Evolutionary conservation across 208 protist species (phyloP).

Genomic region (Crithidia fasciculata): DNA sequence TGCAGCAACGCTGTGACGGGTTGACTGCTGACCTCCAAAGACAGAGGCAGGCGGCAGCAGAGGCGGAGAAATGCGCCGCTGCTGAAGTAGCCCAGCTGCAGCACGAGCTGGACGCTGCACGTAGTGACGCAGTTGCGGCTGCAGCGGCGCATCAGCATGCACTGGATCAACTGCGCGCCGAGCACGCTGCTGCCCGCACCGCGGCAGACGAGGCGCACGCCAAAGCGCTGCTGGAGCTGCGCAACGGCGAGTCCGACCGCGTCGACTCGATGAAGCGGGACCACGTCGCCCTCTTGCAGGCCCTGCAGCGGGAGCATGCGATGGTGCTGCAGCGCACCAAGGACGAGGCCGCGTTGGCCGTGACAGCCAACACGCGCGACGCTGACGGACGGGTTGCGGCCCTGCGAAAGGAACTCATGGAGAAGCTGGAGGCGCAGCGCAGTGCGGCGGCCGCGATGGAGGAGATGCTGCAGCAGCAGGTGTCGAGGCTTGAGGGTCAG

Average conservation of each 20-base stretch:
- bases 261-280: constrained; percentile 10
- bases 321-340: constrained; percentile 22
- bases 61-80: constrained; percentile 30
- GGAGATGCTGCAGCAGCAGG: constrained; percentile 26
- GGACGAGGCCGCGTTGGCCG: constrained; percentile 5
- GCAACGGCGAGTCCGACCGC: constrained; percentile 12
- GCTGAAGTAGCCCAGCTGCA: constrained; percentile 30
- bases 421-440: constrained; percentile 13
- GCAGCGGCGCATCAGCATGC: constrained; percentile 18
- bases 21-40: constrained; percentile 12
- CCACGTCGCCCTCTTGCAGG: constrained; percentile 24
- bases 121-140: constrained; percentile 9
- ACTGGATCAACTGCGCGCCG: constrained; percentile 25
- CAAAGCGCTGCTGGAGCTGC: constrained; percentile 14
- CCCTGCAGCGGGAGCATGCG: constrained; percentile 29
- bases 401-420: constrained; percentile 11
- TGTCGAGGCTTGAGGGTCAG: constrained; percentile 27
- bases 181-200: constrained; percentile 14
- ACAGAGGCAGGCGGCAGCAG: constrained; percentile 20
- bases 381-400: constrained; percentile 19
- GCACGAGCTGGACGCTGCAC: constrained; percentile 21
- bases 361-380: not conserved
- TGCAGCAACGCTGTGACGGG: constrained; percentile 19
- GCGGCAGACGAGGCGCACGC: constrained; percentile 26
- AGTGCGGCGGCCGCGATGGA: constrained; percentile 18